Evolutionary conservation across 2,329 filamentous ascomycete species (phyloP).

Genomic region (Verticillium dahliae): DNA sequence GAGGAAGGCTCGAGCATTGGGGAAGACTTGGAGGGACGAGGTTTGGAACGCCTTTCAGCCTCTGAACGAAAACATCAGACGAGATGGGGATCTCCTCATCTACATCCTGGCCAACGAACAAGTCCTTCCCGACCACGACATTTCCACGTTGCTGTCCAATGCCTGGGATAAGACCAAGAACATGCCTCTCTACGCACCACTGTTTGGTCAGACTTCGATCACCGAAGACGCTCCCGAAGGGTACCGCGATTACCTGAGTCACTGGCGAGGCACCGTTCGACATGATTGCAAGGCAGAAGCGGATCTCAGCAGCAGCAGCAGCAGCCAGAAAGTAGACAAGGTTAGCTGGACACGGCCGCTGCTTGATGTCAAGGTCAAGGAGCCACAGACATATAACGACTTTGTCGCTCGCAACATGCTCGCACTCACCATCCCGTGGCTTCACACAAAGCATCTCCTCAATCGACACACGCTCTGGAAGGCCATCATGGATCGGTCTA

Average conservation of each 20-base stretch:
- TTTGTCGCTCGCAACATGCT: neutral
- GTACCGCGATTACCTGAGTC: neutral
- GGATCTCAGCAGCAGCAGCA: neutral
- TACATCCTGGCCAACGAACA: neutral
- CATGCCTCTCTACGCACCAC: neutral
- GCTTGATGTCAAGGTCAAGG: neutral
- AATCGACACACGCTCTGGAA: neutral
- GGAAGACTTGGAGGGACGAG: neutral
- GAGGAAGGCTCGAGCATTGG: neutral
- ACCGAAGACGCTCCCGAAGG: neutral
- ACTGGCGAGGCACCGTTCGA: neutral
- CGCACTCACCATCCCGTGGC: slow-evolving; percentile 1
- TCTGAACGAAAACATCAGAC: neutral
- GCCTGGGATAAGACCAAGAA: neutral
- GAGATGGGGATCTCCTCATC: neutral
- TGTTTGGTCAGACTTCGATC: neutral
- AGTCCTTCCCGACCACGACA: neutral
- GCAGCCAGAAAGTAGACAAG: neutral
- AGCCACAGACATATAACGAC: neutral
- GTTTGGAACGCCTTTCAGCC: neutral
- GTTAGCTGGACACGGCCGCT: neutral
- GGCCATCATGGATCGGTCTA: slow-evolving; percentile 1
- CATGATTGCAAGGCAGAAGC: neutral
- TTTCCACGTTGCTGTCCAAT: neutral
- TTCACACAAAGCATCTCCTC: slow-evolving; percentile 1